Evolutionary conservation across 805 yeast genomes (phyloP), one percentile per base, ranked within the genome.

Genomic region (Teunomyces panamensis): DNA sequence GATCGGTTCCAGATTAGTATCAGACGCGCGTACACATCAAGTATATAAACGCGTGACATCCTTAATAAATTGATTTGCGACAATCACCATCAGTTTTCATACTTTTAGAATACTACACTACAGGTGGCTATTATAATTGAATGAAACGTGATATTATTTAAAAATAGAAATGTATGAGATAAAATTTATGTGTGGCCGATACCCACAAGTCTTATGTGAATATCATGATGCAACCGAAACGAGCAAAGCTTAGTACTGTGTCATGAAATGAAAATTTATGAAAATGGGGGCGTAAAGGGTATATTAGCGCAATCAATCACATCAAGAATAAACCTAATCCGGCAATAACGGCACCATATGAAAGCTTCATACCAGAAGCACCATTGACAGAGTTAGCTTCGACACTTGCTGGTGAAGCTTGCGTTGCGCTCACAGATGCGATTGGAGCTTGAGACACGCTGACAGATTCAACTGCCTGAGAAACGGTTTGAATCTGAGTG

Each of bases 321-420:
- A 41, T 29, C 41, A 46, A 36, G 28, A 47, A 39, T 27, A 49
- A 49, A 29, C 37, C 44, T 17, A 49, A 14, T 27, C 50, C 54
- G 9, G 47, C 41, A 29, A 39, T 39, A 44, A 44, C 34, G 30
- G 51, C 43, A 36, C 50, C 49, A 42, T 44, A 9, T 9, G 53
- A 45, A 7, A 43, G 33, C 32, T 41, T 45, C 33, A 43, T 20
- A 9, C 49, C 42, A n/a, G 44, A 37, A 28, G 51, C 50, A 48
- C 36, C 53, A 20, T 45, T 49, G 24, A 32, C 44, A 14, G 41
- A 24, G 30, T 36, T 36, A 9, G 36, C 45, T 8, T n/a, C 10
- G 24, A 14, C 28, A 37, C 42, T 39, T 24, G 34, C 41, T 17
- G 44, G 41, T 27, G 39, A 16, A n/a, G 46, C 17, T 28, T 20